Percentiles rank a stretch among this genome's conserved stretches.
Conservation (phyloP, 1,284 basidiomycete genomes). For the Lignosus rhinocerotis region DNA sequence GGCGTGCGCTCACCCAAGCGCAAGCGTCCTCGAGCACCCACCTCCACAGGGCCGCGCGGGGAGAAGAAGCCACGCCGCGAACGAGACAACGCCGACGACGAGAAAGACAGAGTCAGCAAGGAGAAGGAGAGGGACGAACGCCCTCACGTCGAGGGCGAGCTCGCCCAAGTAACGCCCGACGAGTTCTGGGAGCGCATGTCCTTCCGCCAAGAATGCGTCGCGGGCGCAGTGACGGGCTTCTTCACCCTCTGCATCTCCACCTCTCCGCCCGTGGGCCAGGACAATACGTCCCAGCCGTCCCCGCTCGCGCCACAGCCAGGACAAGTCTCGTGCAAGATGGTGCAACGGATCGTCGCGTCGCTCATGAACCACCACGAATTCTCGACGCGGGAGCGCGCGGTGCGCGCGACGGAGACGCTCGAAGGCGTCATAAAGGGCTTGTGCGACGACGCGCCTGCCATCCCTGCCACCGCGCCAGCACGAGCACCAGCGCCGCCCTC, state of each 20-base stretch:
- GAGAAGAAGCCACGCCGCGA: neutral
- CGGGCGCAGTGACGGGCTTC: constrained; percentile 86
- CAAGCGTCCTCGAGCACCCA: constrained; percentile 43
- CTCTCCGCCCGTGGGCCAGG: constrained; percentile 6
- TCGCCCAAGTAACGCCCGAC: constrained; percentile 57
- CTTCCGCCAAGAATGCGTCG: constrained; percentile 88
- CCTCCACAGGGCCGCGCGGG: constrained; percentile 6
- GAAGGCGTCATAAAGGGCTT: constrained; percentile 67
- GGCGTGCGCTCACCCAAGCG: constrained; percentile 60
- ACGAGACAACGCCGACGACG: constrained; percentile 31
- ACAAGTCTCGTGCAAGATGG: constrained; percentile 62
- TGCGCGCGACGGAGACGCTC: constrained; percentile 69
- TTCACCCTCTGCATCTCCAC: constrained; percentile 60
- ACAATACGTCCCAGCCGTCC: constrained; percentile 33
- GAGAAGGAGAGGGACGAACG: constrained; percentile 25
- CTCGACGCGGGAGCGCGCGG: constrained; percentile 60
- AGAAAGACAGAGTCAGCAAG: constrained; percentile 34
- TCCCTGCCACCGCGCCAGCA: constrained; percentile 30
- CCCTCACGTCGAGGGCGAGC: constrained; percentile 41
- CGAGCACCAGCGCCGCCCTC: constrained; percentile 23
- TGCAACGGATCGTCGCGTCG: constrained; percentile 67
- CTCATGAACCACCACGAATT: constrained; percentile 80
- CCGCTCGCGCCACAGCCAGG: constrained; percentile 56
- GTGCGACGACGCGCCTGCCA: constrained; percentile 46
- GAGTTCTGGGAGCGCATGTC: constrained; percentile 97